Base-by-base conservation (phyloP, 2,329 filamentous ascomycete genomes). In the Aspergillus fijiensis region DNA sequence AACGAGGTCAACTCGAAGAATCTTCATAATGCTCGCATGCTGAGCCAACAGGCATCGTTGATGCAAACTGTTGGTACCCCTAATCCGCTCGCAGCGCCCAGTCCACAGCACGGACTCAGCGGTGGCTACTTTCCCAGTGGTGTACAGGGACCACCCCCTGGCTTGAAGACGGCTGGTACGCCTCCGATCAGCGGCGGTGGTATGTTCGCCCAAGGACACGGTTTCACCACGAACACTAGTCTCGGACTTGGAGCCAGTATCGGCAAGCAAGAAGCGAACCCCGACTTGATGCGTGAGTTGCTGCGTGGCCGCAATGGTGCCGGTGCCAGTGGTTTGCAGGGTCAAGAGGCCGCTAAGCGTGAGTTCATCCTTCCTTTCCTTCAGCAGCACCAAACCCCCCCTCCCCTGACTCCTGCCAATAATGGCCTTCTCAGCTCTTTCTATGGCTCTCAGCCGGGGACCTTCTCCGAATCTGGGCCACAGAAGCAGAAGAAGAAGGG, bases 401-500 rank as follows among this genome's bases (percentile, higher is more conserved):
- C 82, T 88, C 89, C 88, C 89, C 90, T 91, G 89, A 89, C 88
- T 88, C 89, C 91, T 89, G 89, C 90, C 87, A 88, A 45, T 45
- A 45, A 91, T 84, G 89, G 89, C 84, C 89, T 93, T 85, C 84
- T 94, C 83, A 89, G 87, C 86, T 90, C 91, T 86, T 91, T 95
- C 84, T 96, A 96, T 84, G 91, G 90, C 82, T 84, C 87, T 77
- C 89, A 90, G 82, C 83, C 89, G 84, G 91, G 90, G 84, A 86
- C 87, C 81, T 92, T 91, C 83, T 90, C 93, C 88, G 92, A 96
- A 78, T 88, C 89, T 82, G 90, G 90, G 82, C 79, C 81, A 77
- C 89, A 91, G 83, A 96, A 96, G 89, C 92, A 96, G 87, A 96
- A 96, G 89, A 97, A 96, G 88, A 96, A 96, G 92, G 92, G 92